A percentile compares a stretch with the other conserved stretches of the same genome.
Conservation (phyloP, 2,329 filamentous ascomycete species). For the Dactylellina sp. region DNA sequence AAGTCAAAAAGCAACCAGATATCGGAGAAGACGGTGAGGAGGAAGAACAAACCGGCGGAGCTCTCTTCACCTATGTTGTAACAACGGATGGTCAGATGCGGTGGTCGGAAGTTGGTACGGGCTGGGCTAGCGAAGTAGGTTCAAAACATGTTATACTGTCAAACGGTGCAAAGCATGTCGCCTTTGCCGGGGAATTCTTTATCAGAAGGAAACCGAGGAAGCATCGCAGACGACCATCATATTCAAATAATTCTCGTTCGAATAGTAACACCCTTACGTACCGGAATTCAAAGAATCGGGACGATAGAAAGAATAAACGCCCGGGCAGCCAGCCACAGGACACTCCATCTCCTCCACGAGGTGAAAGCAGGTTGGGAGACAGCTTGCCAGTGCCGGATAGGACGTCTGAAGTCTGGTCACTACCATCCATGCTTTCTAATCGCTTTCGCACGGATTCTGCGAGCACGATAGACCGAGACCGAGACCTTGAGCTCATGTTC, state of each 20-base stretch:
- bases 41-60: slow-evolving; percentile 43
- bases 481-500: slow-evolving; percentile 52
- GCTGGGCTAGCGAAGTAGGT: slow-evolving; percentile 46
- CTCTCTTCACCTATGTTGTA: slow-evolving; percentile 53
- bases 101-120: slow-evolving; percentile 51
- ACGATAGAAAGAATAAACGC: slow-evolving; percentile 30
- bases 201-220: slow-evolving; percentile 44
- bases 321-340: not conserved
- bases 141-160: slow-evolving; percentile 54
- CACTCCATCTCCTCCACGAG: slow-evolving; percentile 7
- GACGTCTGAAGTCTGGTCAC: slow-evolving; percentile 24
- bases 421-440: slow-evolving; percentile 8
- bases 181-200: slow-evolving; percentile 56
- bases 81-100: slow-evolving; percentile 52
- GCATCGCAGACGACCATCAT: slow-evolving; percentile 41
- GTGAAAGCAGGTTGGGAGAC: slow-evolving; percentile 44
- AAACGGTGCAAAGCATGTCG: slow-evolving; percentile 49
- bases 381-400: slow-evolving; percentile 22
- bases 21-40: slow-evolving; percentile 46
- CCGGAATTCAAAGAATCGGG: slow-evolving; percentile 44
- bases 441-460: slow-evolving; percentile 34
- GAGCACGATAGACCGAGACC: slow-evolving; percentile 35
- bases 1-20: slow-evolving; percentile 43
- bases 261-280: slow-evolving; percentile 28
- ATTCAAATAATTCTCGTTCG: slow-evolving; percentile 24